Conservation (phyloP, 805 yeast genomes). For the Lachancea kluyveri region DNA sequence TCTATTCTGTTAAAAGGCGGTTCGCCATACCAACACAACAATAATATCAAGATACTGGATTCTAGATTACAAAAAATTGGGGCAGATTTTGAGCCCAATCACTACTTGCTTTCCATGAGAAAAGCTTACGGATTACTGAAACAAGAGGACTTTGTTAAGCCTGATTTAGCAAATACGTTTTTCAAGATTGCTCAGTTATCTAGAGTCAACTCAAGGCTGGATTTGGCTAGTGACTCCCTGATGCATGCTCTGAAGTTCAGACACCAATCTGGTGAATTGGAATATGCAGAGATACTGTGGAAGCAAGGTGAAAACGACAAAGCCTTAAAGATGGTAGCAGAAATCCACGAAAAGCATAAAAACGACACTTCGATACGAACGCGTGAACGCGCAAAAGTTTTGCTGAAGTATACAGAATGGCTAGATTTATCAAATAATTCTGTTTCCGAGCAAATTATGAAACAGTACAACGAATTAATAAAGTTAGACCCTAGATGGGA, state of each 20-base stretch:
- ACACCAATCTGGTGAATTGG: constrained; percentile 50
- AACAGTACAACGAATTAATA: constrained; percentile 58
- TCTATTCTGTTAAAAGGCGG: constrained; percentile 31
- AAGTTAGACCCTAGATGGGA: constrained; percentile 57
- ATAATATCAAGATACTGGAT: constrained; percentile 15
- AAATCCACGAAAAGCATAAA: constrained; percentile 21
- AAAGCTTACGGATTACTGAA: constrained; percentile 38
- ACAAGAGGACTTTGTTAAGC: constrained; percentile 14
- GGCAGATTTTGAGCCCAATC: constrained; percentile 51
- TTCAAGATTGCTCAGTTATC: constrained; percentile 58
- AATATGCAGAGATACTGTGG: constrained; percentile 82
- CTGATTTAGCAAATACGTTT: constrained; percentile 44
- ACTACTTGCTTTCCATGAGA: constrained; percentile 55
- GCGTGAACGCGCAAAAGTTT: constrained; percentile 37
- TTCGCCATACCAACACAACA: constrained; percentile 13
- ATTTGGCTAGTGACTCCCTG: constrained; percentile 65
- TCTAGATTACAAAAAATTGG: constrained; percentile 33
- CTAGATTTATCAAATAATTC: constrained; percentile 79
- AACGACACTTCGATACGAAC: constrained; percentile 11
- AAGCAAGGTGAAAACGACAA: constrained; percentile 80
- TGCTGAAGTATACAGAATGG: constrained; percentile 82
- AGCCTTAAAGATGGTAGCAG: constrained; percentile 61
- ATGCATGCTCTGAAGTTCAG: constrained; percentile 37
- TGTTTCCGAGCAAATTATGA: constrained; percentile 63
- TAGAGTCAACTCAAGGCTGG: constrained; percentile 60